phyloP scores from a whole-genome alignment of 768 basidiomycete genomes.

The Nevesoporus exiguus region DNA sequence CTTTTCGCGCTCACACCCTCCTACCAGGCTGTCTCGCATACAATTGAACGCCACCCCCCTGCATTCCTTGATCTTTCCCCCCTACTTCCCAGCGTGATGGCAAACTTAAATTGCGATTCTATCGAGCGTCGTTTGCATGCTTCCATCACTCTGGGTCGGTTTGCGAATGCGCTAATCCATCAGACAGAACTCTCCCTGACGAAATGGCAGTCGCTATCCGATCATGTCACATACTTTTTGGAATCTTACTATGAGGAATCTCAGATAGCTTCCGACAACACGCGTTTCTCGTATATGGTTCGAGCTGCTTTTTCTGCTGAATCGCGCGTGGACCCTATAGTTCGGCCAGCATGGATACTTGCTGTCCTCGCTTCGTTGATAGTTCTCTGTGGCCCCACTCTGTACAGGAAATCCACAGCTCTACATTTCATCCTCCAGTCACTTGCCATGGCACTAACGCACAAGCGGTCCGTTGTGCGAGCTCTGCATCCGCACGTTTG shows the following conservation, averaged over 20 bases:
- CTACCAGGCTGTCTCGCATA: constrained; percentile 25
- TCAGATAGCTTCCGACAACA: background rate
- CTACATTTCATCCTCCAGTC: constrained; percentile 38
- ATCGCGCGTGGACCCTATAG: constrained; percentile 15
- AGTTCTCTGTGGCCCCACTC: constrained; percentile 40
- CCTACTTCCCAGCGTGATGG: constrained; percentile 21
- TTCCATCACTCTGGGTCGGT: constrained; percentile 20
- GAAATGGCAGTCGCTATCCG: constrained; percentile 26
- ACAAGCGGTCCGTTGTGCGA: constrained; percentile 35
- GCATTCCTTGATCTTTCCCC: constrained; percentile 19
- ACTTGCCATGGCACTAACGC: constrained; percentile 32
- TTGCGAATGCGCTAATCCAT: constrained; percentile 29
- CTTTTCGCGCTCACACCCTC: constrained; percentile 3
- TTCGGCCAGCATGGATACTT: constrained; percentile 44
- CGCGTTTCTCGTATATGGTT: constrained; percentile 28
- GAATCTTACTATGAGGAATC: constrained; percentile 14
- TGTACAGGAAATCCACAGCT: constrained; percentile 40
- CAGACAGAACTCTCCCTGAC: constrained; percentile 31
- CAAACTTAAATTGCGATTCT: constrained; percentile 13
- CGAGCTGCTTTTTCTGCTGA: constrained; percentile 26
- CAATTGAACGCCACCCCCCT: constrained; percentile 16
- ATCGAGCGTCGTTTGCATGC: constrained; percentile 20
- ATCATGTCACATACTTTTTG: constrained; percentile 27
- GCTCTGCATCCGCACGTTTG: constrained; percentile 45
- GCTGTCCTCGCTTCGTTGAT: constrained; percentile 45